Evolutionary conservation across 495 filamentous ascomycete species (phyloP), one percentile per base, ranked within the genome.

Genomic region (Penicillium antarcticum): DNA sequence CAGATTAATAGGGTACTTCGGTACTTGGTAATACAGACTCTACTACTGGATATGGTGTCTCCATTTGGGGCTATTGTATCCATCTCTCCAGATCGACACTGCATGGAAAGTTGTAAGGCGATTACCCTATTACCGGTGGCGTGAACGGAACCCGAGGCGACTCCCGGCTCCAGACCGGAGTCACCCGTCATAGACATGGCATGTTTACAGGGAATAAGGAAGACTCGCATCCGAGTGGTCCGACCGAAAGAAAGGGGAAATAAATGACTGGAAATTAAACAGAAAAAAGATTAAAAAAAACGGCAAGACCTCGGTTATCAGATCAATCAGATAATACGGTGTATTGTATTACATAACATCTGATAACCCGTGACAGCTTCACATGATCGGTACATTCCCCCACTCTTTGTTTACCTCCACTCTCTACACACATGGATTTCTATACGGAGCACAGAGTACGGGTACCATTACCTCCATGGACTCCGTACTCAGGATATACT

Each of bases 51-150:
- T 55, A 48, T 37, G 45, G 46, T 42, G 41, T 36, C 53, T 43
- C 42, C 37, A 35, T 36, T 48, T 49, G 40, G 48, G 52, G 52
- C 5, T 16, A 51, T 58, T 10, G 48, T 60, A 50, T 53, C 53
- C 57, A 60, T 60, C 40, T 34, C 36, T 46, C 52, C 55, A 39
- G 59, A 62, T 62, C 58, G 55, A 62, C 58, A 12, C 31, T 62
- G 58, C 58, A 62, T 61, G 51, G 36, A 50, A 34, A 19, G 21
- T 14, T 40, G 33, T 37, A 36, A 29, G 9, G 26, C 26, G 5
- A 29, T 29, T 29, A 29, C 26, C 26, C 21, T 36, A 23, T 19
- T 34, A 40, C 29, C 16, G 23, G 45, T 40, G 47, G 37, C 37
- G 36, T 21, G 11, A 7, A 12, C 8, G 13, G 31, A 16, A 33